phyloP scores from a whole-genome alignment of 2,329 filamentous ascomycete genomes.

The Rutstroemia sp. region DNA sequence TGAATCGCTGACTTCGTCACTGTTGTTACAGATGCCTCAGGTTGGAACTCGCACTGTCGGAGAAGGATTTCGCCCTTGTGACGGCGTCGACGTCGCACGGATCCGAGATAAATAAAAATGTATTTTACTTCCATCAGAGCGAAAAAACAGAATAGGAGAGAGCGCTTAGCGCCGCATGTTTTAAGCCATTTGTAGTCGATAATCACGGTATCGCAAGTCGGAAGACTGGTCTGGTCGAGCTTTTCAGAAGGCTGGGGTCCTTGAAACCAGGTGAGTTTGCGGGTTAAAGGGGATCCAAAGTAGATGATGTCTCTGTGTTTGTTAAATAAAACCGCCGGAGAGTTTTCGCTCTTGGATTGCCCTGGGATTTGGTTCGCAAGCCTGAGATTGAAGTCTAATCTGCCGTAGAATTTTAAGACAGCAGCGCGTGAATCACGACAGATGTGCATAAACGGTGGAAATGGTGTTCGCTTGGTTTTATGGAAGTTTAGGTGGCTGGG shows the following conservation, averaged over 20 bases:
- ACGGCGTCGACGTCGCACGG: no score
- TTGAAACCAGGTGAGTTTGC: not conserved
- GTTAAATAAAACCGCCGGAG: not conserved
- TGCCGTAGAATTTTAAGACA: not conserved
- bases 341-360: not conserved
- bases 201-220: not conserved
- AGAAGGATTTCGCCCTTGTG: no score
- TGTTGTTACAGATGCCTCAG: no score
- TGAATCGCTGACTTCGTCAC: no score
- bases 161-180: not conserved
- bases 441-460: not conserved
- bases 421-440: not conserved
- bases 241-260: not conserved
- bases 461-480: not conserved
- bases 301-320: not conserved
- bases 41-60: no score
- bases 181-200: not conserved
- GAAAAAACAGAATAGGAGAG: not conserved
- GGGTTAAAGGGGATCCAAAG: not conserved
- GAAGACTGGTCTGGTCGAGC: not conserved
- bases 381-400: not conserved
- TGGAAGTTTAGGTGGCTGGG: not conserved
- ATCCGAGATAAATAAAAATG: not conserved
- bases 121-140: not conserved
- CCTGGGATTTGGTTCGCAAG: not conserved